phyloP scores from a whole-genome alignment of 495 filamentous ascomycete genomes.

The Bacidia rubella region DNA sequence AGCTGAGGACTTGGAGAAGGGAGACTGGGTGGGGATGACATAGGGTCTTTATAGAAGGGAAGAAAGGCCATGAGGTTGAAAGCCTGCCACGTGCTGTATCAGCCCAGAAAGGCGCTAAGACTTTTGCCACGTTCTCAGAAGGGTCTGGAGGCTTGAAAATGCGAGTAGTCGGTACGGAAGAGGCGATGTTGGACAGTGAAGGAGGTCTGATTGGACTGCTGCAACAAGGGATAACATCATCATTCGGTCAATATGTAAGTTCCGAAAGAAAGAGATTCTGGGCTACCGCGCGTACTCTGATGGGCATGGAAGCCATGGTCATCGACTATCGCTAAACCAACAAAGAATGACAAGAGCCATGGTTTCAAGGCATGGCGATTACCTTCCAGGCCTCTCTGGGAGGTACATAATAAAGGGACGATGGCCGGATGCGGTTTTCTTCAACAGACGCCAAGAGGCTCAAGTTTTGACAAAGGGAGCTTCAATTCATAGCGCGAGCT shows the following conservation, averaged over 20 bases:
- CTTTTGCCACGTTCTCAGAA: not conserved
- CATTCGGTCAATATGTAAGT: not conserved
- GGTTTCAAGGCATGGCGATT: no score
- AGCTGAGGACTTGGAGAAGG: not conserved
- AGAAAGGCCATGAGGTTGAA: not conserved
- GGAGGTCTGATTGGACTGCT: not conserved
- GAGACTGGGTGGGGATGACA: not conserved
- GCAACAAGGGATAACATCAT: not conserved
- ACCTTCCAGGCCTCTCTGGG: no score
- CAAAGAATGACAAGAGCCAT: not conserved
- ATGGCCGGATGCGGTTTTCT: no score
- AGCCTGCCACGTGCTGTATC: not conserved
- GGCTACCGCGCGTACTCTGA: not conserved
- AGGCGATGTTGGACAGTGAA: not conserved
- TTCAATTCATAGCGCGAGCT: no score
- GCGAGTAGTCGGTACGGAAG: not conserved
- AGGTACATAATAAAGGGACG: no score
- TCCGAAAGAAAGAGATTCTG: not conserved
- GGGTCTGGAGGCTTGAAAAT: not conserved
- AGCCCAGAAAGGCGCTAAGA: not conserved
- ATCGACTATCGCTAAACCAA: not conserved
- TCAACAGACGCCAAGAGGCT: no score
- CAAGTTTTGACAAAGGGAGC: no score
- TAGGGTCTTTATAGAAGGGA: not conserved
- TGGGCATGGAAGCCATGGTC: not conserved